Percentiles rank a stretch among this genome's conserved stretches.
phyloP scores from a whole-genome alignment of 2,329 filamentous ascomycete species.

The Aaosphaeria pasadenensis region DNA sequence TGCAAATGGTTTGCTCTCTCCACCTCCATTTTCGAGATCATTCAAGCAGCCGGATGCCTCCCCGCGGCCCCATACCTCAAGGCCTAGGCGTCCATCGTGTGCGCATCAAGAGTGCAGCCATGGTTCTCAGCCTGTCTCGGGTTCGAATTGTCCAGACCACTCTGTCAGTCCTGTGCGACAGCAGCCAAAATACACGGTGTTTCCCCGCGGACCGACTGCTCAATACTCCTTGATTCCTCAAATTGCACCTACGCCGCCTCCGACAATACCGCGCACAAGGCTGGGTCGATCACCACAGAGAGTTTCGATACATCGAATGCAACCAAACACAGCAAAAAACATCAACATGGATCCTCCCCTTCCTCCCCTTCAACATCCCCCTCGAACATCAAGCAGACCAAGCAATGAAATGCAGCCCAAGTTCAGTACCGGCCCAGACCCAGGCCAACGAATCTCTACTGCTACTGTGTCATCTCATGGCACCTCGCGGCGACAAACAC shows the following conservation, averaged over 20 bases:
- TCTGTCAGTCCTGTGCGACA: background rate
- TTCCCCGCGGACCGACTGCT: background rate
- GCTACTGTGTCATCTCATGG: background rate
- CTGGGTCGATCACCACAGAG: background rate
- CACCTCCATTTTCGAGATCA: conserved; percentile 10
- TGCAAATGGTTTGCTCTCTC: conserved; percentile 18
- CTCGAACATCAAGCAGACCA: background rate
- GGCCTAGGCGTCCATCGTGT: conserved; percentile 4
- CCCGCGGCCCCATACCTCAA: conserved; percentile 9
- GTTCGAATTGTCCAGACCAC: background rate
- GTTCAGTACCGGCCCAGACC: background rate
- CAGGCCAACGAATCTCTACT: background rate
- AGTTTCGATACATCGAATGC: conserved; percentile 4
- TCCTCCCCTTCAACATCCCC: background rate
- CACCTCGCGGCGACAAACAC: conserved; percentile 1
- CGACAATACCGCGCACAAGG: background rate
- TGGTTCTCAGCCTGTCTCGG: background rate
- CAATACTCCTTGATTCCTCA: conserved; percentile 3
- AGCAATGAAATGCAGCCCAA: background rate
- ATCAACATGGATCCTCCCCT: background rate
- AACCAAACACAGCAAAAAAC: conserved; percentile 1
- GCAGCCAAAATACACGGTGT: background rate
- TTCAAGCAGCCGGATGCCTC: conserved; percentile 6
- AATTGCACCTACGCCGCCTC: conserved; percentile 1
- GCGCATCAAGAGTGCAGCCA: conserved; percentile 1